Conservation (phyloP, 2,329 filamentous ascomycete genomes). For the Botrytis elliptica region DNA sequence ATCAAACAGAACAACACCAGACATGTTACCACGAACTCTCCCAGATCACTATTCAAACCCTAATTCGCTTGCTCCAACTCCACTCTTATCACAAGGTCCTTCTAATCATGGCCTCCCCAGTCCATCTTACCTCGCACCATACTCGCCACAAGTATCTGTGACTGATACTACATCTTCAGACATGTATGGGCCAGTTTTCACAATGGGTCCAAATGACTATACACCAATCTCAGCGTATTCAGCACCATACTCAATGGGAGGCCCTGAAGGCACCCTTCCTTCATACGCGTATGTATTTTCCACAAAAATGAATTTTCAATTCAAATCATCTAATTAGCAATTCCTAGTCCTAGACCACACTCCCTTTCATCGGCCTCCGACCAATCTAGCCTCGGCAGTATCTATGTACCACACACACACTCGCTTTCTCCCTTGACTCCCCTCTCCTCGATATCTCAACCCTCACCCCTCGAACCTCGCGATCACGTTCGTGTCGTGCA, state of each 20-base stretch:
- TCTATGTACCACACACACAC: conserved; percentile 33
- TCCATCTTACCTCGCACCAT: conserved; percentile 35
- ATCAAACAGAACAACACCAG: conserved; percentile 36
- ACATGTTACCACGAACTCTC: conserved; percentile 37
- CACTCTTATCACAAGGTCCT: conserved; percentile 36
- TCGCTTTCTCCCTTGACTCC: conserved; percentile 2
- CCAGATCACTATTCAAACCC: conserved; percentile 33
- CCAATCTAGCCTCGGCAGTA: conserved; percentile 24
- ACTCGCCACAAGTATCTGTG: conserved; percentile 31
- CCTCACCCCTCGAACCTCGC: conserved; percentile 14
- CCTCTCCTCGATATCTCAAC: conserved; percentile 6
- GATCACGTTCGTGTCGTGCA: conserved; percentile 67
- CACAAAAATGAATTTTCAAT: neutral
- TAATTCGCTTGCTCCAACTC: conserved; percentile 36
- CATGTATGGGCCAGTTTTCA: conserved; percentile 37
- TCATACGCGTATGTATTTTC: conserved; percentile 31
- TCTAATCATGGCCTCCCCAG: conserved; percentile 31
- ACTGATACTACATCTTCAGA: conserved; percentile 31
- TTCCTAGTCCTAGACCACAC: conserved; percentile 32
- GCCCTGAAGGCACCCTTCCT: conserved; percentile 29
- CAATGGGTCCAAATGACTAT: conserved; percentile 37
- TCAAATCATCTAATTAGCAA: conserved; percentile 19
- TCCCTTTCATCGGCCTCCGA: conserved; percentile 37
- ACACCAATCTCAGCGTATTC: conserved; percentile 32
- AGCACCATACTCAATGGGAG: conserved; percentile 33